phyloP scores from a whole-genome alignment of 208 protist species.

The Paratrypanosoma confusum region DNA sequence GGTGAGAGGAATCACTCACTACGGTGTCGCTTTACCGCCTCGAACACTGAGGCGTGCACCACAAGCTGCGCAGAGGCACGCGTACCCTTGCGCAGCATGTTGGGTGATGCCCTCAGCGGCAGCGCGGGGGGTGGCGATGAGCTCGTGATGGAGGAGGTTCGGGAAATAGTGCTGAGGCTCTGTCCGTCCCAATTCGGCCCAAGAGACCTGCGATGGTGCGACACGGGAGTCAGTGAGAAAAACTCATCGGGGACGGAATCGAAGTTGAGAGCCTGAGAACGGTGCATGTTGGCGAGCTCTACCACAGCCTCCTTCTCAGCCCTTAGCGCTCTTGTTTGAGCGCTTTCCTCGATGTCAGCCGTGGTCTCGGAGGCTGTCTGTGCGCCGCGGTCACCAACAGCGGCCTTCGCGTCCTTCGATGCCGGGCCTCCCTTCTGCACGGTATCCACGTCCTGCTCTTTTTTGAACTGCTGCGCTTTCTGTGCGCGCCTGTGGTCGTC shows the following conservation, averaged over 20 bases:
- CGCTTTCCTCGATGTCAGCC: not conserved
- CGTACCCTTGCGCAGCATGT: too few species aligned
- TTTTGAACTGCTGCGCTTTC: constrained; percentile 30
- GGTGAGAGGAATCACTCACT: too few species aligned
- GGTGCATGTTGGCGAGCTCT: constrained; percentile 6
- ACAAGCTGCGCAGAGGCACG: too few species aligned
- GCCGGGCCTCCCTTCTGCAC: not conserved
- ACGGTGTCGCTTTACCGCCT: too few species aligned
- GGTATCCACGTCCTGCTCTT: constrained; percentile 21
- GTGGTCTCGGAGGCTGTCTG: not conserved
- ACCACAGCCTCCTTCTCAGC: constrained; percentile 16
- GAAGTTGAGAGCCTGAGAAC: constrained; percentile 15
- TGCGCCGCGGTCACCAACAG: not conserved
- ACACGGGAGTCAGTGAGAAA: too few species aligned
- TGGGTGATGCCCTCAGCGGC: too few species aligned
- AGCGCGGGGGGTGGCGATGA: too few species aligned
- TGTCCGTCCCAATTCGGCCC: too few species aligned
- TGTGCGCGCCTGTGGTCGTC: constrained; percentile 47
- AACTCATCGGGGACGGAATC: constrained; percentile 23
- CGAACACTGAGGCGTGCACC: too few species aligned
- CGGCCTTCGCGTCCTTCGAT: not conserved
- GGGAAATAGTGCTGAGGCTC: too few species aligned
- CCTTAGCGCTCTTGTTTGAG: not conserved
- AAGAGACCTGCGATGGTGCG: too few species aligned
- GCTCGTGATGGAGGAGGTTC: too few species aligned